A percentile compares a stretch with the other conserved stretches of the same genome.
Conservation (phyloP, 225 moss, liverwort and hornwort genomes). For the Polytrichum formosum region DNA sequence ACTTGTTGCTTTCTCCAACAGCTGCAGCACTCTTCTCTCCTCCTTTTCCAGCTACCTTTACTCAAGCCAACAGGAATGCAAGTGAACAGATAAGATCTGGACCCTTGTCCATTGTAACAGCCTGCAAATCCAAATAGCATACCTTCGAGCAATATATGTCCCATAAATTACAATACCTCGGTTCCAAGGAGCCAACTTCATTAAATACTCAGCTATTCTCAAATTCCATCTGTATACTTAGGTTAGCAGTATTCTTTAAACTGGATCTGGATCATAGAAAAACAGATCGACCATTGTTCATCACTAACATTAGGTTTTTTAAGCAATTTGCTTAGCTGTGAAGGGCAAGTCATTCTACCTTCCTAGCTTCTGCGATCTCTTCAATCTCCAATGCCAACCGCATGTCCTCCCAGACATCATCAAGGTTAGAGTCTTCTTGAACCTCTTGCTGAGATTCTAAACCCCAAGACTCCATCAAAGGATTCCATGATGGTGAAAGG, state of each 20-base stretch:
- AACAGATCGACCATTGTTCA: no score
- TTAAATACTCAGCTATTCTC: no score
- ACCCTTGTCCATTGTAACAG: background rate
- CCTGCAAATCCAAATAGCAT: background rate
- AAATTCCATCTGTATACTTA: no score
- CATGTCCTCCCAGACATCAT: conserved; percentile 48
- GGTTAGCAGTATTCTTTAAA: no score
- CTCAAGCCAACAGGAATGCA: conserved; percentile 22
- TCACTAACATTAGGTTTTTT: background rate
- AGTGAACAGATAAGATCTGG: conserved; percentile 14
- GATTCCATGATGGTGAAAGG: conserved; percentile 48
- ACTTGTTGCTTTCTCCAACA: conserved; percentile 11
- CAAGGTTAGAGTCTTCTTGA: conserved; percentile 21
- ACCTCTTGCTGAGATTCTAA: conserved; percentile 21
- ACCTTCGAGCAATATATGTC: background rate
- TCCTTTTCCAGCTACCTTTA: conserved; percentile 21
- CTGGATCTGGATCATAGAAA: no score
- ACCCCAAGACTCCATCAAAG: conserved; percentile 28
- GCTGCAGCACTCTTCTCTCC: conserved; percentile 21
- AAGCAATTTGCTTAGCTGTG: background rate
- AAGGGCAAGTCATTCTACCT: conserved; percentile 18
- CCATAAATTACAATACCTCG: background rate
- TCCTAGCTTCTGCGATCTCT: background rate
- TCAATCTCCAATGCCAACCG: conserved; percentile 33
- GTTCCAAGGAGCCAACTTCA: no score